Base-by-base conservation (phyloP, 2,329 filamentous ascomycete genomes). In the Tricladium varicosporioides region DNA sequence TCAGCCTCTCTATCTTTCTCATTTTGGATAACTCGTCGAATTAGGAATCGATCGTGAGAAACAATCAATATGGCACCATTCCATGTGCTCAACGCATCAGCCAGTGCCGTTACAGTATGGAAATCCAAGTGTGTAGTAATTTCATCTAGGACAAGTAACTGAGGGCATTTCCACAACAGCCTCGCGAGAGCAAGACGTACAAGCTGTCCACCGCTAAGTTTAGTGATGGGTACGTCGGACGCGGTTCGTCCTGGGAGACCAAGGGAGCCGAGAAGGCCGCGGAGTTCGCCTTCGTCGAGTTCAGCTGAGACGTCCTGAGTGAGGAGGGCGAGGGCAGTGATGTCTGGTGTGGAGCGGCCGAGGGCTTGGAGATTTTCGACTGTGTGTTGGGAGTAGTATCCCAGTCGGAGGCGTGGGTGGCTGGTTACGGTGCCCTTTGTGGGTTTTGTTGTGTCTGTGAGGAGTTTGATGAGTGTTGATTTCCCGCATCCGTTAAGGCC, bases 141-240 rank as follows among this genome's bases (percentile, higher is more conserved):
- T 77, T 97, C 93, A 82, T 97, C 93, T 14, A 97, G 86, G 27
- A 97, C 92, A 57, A 99, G 84, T 67, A 99, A 76, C 76, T 99
- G 94, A 0, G 94, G 94, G 80, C 96, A 96, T 78, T 96, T 96
- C 92, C 92, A 96, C 87, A 96, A 92, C 66, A 92, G 88, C 66
- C 89, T 89, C 1, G 91, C 93, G 65, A 97, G 93, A 5, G 90
- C 94, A 19, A 91, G 86, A 91, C 91, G 69, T 49, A 88, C 87
- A 18, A 91, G 80, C 72, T 95, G 91, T 0, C 91, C 91, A 43
- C 91, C 91, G 0, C 89, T 93, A 0, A 96, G 78, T 67, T 86
- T 83, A n/a, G 74, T 72, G 0, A 95, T 71, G 0, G 90, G 87
- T 0, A 92, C 83, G 66, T 93, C 88, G 0, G 88, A 89, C 0